A percentile compares a stretch with the other conserved stretches of the same genome.
Evolutionary conservation across 2,329 filamentous ascomycete species (phyloP).

Genomic region (Penicillium sp.): DNA sequence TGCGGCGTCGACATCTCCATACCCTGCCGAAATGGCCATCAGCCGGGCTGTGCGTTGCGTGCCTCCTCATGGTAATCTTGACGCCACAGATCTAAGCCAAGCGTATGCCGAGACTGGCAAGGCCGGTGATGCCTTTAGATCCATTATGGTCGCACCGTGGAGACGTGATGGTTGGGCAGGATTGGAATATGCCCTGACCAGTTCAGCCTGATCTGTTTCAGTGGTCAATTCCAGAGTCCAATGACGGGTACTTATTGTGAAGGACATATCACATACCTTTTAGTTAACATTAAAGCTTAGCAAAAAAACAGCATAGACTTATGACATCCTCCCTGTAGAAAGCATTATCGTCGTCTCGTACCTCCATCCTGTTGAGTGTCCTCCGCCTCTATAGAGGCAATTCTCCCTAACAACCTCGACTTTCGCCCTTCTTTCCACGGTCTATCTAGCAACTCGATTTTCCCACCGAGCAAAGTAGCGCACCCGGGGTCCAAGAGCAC

Average conservation of each 20-base stretch:
- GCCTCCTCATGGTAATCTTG: constrained; percentile 69
- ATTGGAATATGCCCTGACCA: constrained; percentile 31
- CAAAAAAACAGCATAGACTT: not conserved
- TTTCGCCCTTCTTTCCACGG: constrained; percentile 74
- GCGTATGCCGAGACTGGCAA: constrained; percentile 74
- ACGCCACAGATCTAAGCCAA: constrained; percentile 67
- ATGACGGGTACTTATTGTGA: not conserved
- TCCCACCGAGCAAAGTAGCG: constrained; percentile 79
- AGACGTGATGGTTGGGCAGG: constrained; percentile 63
- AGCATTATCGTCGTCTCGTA: not conserved
- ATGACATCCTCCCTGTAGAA: not conserved
- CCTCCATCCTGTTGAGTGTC: not conserved
- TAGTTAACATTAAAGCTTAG: not conserved
- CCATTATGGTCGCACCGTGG: constrained; percentile 83
- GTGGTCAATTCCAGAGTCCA: not conserved
- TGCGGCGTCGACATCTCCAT: constrained; percentile 54
- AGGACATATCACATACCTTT: not conserved
- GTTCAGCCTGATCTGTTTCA: not conserved
- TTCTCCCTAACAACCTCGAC: constrained; percentile 63
- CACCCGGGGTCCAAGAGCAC: constrained; percentile 72
- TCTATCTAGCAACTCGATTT: constrained; percentile 77
- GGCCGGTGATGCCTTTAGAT: constrained; percentile 72
- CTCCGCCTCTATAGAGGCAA: constrained; percentile 39
- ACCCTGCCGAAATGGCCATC: constrained; percentile 74
- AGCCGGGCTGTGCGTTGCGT: constrained; percentile 73